Percentiles rank a stretch among this genome's conserved stretches.
These are phyloP conservation scores for Boeremia exigua DNA, from an alignment of 2,329 filamentous ascomycete genomes.

Conservation along the genomic window DNA sequence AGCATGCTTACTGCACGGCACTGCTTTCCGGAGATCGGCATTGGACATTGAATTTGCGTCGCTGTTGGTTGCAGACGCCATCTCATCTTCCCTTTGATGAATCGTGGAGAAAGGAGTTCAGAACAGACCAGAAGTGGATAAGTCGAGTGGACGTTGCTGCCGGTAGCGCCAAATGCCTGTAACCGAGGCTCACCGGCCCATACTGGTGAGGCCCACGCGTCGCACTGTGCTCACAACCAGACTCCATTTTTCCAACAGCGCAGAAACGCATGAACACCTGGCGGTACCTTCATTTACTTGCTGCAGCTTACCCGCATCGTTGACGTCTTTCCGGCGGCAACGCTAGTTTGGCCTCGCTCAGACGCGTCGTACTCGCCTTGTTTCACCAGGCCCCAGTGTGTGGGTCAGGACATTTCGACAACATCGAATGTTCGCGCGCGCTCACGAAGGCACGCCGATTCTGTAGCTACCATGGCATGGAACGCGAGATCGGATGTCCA, in stretches of 20 bases:
- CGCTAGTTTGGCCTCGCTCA: constrained; percentile 3
- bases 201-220: not conserved
- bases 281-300: constrained; percentile 11
- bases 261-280: constrained; percentile 7
- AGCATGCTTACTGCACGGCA: not conserved
- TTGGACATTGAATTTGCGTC: not conserved
- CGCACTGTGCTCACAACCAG: not conserved
- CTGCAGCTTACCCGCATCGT: constrained; percentile 2
- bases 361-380: constrained; percentile 1
- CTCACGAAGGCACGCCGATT: not conserved
- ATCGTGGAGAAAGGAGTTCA: not conserved
- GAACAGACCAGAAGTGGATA: constrained; percentile 8
- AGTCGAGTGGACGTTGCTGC: not conserved
- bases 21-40: not conserved
- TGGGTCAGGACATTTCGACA: constrained; percentile 9
- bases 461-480: too few relatives aligned
- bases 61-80: not conserved
- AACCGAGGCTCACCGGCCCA: constrained; percentile 1
- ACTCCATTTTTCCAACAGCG: not conserved
- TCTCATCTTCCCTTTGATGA: not conserved
- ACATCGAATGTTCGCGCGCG: not conserved
- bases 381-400: constrained; percentile 9
- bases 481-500: too few relatives aligned
- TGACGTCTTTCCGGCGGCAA: constrained; percentile 5
- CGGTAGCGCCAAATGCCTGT: not conserved